phyloP scores from a whole-genome alignment of 495 filamentous ascomycete species.

The Lepidopterella palustris region DNA sequence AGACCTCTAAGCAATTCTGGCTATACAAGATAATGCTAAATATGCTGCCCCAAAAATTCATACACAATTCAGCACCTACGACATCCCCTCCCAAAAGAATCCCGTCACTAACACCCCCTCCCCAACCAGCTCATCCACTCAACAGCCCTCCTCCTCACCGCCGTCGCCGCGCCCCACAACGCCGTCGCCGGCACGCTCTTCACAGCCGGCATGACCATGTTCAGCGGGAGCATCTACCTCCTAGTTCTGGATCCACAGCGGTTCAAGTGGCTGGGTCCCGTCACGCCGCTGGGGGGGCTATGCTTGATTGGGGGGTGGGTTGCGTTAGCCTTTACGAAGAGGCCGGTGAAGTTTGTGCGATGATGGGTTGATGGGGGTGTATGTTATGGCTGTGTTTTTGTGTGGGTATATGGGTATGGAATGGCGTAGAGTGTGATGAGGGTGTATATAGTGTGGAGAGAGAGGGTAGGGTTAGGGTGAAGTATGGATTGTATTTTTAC shows the following conservation, averaged over 20 bases:
- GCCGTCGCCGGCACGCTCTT: conserved; percentile 34
- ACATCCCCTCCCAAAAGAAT: neutral
- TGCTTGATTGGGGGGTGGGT: conserved; percentile 54
- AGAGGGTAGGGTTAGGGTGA: too few species aligned
- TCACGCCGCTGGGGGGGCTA: conserved; percentile 55
- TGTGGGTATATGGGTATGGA: too few species aligned
- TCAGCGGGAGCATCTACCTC: conserved; percentile 55
- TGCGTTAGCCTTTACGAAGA: conserved; percentile 39
- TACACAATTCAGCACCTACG: too few species aligned
- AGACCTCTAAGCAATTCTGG: too few species aligned
- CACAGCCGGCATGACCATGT: conserved; percentile 46
- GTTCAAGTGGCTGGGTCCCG: conserved; percentile 50
- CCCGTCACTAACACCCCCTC: neutral
- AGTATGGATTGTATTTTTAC: too few species aligned
- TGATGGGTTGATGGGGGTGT: too few species aligned
- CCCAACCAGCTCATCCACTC: conserved; percentile 52
- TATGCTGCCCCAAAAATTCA: too few species aligned
- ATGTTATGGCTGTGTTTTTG: too few species aligned
- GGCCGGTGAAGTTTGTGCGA: too few species aligned
- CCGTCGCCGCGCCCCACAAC: conserved; percentile 42
- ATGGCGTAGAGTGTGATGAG: too few species aligned
- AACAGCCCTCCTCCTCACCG: conserved; percentile 47
- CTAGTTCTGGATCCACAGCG: conserved; percentile 50
- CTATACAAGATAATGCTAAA: too few species aligned
- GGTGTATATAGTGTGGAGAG: too few species aligned